Conservation (phyloP, 2,329 filamentous ascomycete genomes). For the Colletotrichum camelliae region DNA sequence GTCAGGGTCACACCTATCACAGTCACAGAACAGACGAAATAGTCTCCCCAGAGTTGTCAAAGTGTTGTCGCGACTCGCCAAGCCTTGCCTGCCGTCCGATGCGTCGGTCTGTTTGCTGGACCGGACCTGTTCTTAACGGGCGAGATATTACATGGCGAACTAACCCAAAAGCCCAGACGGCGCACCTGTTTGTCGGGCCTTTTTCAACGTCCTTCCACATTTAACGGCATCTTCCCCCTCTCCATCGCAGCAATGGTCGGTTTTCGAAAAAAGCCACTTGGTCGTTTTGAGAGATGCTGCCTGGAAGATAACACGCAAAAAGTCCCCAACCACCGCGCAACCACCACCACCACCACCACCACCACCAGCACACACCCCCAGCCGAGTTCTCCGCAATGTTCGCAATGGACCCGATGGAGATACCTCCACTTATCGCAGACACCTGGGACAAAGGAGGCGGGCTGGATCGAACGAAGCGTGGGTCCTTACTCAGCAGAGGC, state of each 20-base stretch:
- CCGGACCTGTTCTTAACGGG: background rate
- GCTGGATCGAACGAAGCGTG: background rate
- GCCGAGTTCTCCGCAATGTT: background rate
- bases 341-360: background rate
- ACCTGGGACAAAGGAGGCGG: slow-evolving; percentile 2
- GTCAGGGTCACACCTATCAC: background rate
- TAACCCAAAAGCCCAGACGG: background rate
- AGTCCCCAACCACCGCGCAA: background rate
- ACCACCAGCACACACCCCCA: background rate
- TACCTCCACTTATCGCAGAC: background rate
- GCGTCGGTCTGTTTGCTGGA: background rate
- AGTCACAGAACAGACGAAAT: background rate
- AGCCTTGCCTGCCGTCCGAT: background rate
- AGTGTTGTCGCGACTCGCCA: background rate
- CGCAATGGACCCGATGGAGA: background rate
- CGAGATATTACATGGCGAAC: background rate
- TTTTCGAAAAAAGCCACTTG: background rate
- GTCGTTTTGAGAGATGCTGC: background rate
- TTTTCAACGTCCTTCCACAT: background rate
- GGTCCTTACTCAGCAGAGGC: slow-evolving; percentile 3
- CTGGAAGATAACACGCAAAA: background rate
- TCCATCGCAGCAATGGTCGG: background rate
- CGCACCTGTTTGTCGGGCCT: background rate
- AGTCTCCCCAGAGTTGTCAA: background rate
- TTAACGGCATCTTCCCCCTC: background rate